Conservation (phyloP, 1,284 basidiomycete species). For the Heterobasidion occidentale region DNA sequence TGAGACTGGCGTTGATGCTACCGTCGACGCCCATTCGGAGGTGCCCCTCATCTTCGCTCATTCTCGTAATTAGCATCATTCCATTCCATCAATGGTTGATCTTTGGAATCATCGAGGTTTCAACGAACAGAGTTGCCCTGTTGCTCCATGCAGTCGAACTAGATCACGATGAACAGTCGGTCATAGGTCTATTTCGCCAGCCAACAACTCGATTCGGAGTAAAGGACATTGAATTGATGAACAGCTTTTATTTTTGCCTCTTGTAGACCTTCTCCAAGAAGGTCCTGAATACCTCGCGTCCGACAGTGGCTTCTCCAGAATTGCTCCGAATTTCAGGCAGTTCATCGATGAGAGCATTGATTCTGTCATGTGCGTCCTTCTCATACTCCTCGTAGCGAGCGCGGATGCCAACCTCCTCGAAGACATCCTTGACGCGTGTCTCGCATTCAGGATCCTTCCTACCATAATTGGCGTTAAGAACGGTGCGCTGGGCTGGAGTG, state of each 20-base stretch:
- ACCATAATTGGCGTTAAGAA: slow-evolving; percentile 83
- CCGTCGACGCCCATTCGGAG: too few relatives aligned
- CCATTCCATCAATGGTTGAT: too few relatives aligned
- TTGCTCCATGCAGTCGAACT: too few relatives aligned
- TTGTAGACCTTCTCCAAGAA: slow-evolving; percentile 92
- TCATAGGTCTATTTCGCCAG: too few relatives aligned
- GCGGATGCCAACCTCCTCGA: slow-evolving; percentile 64
- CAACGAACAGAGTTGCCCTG: too few relatives aligned
- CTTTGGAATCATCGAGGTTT: too few relatives aligned
- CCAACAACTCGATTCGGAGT: too few relatives aligned
- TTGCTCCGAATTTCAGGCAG: slow-evolving; percentile 47
- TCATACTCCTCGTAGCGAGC: slow-evolving; percentile 75
- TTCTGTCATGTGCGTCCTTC: slow-evolving; percentile 58
- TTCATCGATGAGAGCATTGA: slow-evolving; percentile 60
- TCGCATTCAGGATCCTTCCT: slow-evolving; percentile 64
- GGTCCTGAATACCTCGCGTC: slow-evolving; percentile 73
- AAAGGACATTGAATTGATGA: background rate
- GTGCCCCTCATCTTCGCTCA: too few relatives aligned
- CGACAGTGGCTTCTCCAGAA: slow-evolving; percentile 45
- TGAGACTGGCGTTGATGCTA: too few relatives aligned
- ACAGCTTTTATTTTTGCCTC: slow-evolving; percentile 56
- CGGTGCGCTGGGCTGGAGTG: slow-evolving; percentile 43
- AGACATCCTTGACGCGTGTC: slow-evolving; percentile 71
- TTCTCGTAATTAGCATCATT: too few relatives aligned
- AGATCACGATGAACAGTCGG: too few relatives aligned